Evolutionary conservation across 2,329 filamentous ascomycete species (phyloP).

Genomic region (Verticillium longisporum): DNA sequence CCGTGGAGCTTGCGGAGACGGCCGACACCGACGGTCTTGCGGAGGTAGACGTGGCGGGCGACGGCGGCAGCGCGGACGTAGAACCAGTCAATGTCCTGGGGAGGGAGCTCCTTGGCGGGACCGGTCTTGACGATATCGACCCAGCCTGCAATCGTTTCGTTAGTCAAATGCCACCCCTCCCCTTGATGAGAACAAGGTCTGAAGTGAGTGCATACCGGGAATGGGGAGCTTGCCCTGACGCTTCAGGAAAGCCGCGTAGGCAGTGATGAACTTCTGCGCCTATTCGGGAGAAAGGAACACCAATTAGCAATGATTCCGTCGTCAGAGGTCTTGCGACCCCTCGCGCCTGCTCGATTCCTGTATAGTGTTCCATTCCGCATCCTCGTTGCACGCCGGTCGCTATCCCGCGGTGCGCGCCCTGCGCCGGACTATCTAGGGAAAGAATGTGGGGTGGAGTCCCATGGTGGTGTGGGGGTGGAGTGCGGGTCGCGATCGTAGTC

Average conservation of each 20-base stretch:
- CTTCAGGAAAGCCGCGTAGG: conserved; percentile 87
- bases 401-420: conserved; percentile 1
- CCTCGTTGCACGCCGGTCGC: not conserved
- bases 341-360: conserved; percentile 57
- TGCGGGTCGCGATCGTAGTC: not conserved
- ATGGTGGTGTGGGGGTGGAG: not conserved
- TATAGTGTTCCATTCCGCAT: not conserved
- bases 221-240: conserved; percentile 89
- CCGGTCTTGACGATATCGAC: conserved; percentile 99
- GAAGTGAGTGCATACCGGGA: conserved; percentile 58
- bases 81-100: conserved; percentile 98
- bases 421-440: not conserved
- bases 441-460: not conserved
- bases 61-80: conserved; percentile 86
- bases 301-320: conserved; percentile 68
- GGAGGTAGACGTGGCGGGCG: conserved; percentile 97
- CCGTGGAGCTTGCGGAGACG: conserved; percentile 96
- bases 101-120: conserved; percentile 92
- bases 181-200: too few relatives aligned
- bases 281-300: conserved; percentile 39
- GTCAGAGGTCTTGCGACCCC: conserved; percentile 67
- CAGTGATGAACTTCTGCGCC: conserved; percentile 84
- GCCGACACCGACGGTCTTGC: conserved; percentile 98
- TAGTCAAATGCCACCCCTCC: conserved; percentile 7
- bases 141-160: conserved; percentile 61